Conservation (phyloP, 2,329 filamentous ascomycete genomes). For the Drechslerella stenobrocha region DNA sequence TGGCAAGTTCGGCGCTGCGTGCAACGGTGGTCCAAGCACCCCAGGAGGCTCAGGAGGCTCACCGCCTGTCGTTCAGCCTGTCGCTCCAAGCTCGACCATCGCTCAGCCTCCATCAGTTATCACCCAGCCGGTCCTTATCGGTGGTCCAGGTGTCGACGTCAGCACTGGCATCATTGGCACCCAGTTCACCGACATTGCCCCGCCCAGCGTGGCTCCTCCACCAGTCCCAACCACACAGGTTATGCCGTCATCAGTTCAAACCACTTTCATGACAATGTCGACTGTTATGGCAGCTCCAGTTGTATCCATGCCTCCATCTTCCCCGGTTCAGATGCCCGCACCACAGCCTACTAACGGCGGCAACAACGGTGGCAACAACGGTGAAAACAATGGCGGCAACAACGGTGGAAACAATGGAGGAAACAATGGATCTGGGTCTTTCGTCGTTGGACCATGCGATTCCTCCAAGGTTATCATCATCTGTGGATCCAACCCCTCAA, state of each 20-base stretch:
- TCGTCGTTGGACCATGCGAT: constrained; percentile 34
- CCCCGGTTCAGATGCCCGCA: constrained; percentile 4
- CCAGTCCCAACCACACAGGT: background rate
- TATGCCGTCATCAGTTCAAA: constrained; percentile 17
- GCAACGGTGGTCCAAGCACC: constrained; percentile 38
- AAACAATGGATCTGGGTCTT: too few species aligned
- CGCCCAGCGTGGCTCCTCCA: constrained; percentile 1
- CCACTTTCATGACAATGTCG: constrained; percentile 31
- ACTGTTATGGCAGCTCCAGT: constrained; percentile 16
- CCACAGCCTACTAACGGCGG: constrained; percentile 14
- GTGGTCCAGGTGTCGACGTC: constrained; percentile 32
- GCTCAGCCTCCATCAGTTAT: constrained; percentile 32
- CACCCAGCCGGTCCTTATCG: constrained; percentile 36
- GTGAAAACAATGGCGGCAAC: background rate
- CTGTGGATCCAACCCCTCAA: constrained; percentile 27
- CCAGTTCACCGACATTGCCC: constrained; percentile 35
- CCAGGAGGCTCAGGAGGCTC: constrained; percentile 21
- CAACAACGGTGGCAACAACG: constrained; percentile 11
- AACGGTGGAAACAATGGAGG: too few species aligned
- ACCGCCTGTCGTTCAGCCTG: constrained; percentile 4
- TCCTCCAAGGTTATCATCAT: constrained; percentile 38
- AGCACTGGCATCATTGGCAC: constrained; percentile 33
- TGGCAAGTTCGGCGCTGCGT: constrained; percentile 27
- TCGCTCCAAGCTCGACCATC: constrained; percentile 5
- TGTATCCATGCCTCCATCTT: background rate